Base-by-base conservation (phyloP, 345 rosid genomes). In the Tarenaya hassleriana region DNA sequence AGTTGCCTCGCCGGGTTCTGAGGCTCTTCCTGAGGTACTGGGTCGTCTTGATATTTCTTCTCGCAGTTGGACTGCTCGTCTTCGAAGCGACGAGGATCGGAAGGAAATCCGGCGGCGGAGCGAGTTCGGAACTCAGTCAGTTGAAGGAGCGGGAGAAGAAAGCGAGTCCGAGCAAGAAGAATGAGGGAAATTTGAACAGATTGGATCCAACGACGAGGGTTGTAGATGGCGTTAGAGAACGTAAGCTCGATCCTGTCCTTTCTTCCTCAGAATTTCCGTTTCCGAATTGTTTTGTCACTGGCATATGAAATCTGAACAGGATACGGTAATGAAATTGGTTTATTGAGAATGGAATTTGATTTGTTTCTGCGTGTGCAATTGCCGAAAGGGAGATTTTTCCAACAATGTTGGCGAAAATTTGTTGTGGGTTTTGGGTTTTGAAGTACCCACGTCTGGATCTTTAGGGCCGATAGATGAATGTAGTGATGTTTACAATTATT, bases 1-100 rank as follows among this genome's bases (percentile, higher is more conserved):
- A 81, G 61, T 64, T 82, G 15, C 66, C 76, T 32, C 78, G 63
- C 27, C 69, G 78, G 56, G 12, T 71, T 38, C 18, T 75, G 12
- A 70, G 86, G 68, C 64, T 79, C 33, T 56, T 86, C 55, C 47
- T 79, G 3, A 80, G 52, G 49, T 80, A 78, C 66, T 86, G 97
- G 97, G 64, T 59, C 16, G 18, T 80, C 31, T 50, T 84, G 33
- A 50, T 90, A 51, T 63, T 82, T 47, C 66, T 80, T 13, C 76
- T 73, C 0, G 85, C 84, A 0, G 70, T 69, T 27, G 82, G 64
- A 2, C 58, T 90, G 55, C 77, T 90, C 4, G 29, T 78, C 16
- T 84, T 75, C 18, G 87, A 86, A 77, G 84, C 80, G 44, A 71
- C 79, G 0, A 75, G 83, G 50, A 75, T 90, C 52, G 83, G 77